Base-by-base conservation (phyloP, 495 filamentous ascomycete genomes). In the Penicillium cinerascens region DNA sequence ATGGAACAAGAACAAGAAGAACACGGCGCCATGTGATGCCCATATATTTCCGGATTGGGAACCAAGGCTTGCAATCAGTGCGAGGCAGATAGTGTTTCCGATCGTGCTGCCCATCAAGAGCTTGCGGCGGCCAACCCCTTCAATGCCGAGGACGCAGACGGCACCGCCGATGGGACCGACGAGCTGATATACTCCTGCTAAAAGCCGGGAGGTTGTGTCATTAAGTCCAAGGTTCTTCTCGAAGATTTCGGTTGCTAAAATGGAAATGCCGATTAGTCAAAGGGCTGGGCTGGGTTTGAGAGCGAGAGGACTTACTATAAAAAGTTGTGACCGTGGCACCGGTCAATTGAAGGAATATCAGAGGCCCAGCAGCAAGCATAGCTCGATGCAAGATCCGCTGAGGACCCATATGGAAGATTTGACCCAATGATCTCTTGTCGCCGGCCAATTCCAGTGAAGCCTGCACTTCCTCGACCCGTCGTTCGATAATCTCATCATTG, bases 1-100 rank as follows among this genome's bases (percentile, higher is more conserved):
- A 53, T 77, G 76, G 64, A 78, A 83, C 6, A 81, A 54, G 58
- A 79, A 80, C 7, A 80, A 62, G 50, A 81, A 82, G 26, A 73
- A 71, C 1, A 75, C 72, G 11, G 73, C 70, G 3, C 59, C 64
- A 25, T 51, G 52, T 6, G 53, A 47, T 17, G 61, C 54, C 16
- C 42, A 16, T 6, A 45, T 41, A 22, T 60, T 65, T 4, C 27
- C 38, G 5, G 33, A 6, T 25, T 55, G 47, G 18, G 56, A 60
- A 37, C 52, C 53, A 22, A 59, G 47, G 8, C 47, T 46, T 18
- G 75, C 75, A 7, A 76, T 63, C 3, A 77, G 47, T 10, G 70
- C 66, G 26, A 78, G 67, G 47, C 69, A 76, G 7, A 68, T 51
- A 8, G 59, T 59, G 64, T 78, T 79, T 25, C 75, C 76, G 9